Evolutionary conservation across 1,284 basidiomycete species (phyloP).

Genomic region (Sutorius eximius): DNA sequence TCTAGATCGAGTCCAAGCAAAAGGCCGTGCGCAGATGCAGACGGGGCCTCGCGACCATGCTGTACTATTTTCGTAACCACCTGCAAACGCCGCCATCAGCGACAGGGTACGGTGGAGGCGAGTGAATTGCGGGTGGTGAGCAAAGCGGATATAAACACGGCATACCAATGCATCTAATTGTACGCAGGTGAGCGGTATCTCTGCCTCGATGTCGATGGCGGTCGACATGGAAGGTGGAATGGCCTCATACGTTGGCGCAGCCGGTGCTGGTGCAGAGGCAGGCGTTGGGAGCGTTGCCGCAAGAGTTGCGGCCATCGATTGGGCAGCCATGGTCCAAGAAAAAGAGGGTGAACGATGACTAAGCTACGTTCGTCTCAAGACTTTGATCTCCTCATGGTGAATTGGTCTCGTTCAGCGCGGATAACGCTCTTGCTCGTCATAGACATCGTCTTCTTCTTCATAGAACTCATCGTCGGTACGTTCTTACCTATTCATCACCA

Average conservation of each 20-base stretch:
- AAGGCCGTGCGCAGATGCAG: constrained; percentile 76
- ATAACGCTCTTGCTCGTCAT: constrained; percentile 84
- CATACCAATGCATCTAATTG: constrained; percentile 85
- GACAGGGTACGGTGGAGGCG: background rate
- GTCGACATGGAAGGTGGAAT: constrained; percentile 90
- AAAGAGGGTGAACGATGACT: constrained; percentile 18
- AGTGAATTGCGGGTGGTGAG: constrained; percentile 3
- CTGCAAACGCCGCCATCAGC: constrained; percentile 42
- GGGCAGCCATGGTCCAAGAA: constrained; percentile 48
- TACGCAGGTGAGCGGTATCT: constrained; percentile 75
- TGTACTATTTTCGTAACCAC: constrained; percentile 94
- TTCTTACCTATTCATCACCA: constrained; percentile 9
- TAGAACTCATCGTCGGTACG: constrained; percentile 84
- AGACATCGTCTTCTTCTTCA: constrained; percentile 88
- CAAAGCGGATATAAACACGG: constrained; percentile 19
- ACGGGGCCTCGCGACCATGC: constrained; percentile 69
- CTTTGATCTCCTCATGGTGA: constrained; percentile 39
- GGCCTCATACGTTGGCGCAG: constrained; percentile 69
- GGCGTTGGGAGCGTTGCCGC: constrained; percentile 80
- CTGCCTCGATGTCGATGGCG: constrained; percentile 86
- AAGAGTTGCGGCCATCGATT: constrained; percentile 86
- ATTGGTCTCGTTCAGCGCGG: constrained; percentile 68
- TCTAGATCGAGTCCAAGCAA: constrained; percentile 91
- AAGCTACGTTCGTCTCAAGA: constrained; percentile 2
- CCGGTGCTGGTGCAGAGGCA: constrained; percentile 54